Conservation (phyloP, 2,329 filamentous ascomycete species). For the Fusarium haematococcum region DNA sequence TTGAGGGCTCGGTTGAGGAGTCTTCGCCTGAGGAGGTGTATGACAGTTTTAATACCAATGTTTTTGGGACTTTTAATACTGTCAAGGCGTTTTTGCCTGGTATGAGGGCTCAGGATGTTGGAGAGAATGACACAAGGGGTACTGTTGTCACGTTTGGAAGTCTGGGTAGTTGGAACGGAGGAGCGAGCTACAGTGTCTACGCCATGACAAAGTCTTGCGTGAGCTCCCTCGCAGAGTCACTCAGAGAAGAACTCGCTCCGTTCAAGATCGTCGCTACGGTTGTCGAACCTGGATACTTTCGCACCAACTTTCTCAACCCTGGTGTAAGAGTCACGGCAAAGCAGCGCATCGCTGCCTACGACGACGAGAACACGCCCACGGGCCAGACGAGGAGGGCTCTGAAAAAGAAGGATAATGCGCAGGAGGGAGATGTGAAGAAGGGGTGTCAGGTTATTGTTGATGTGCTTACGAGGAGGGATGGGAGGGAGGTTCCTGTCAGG, state of each 20-base stretch:
- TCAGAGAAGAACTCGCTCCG: slow-evolving; percentile 56
- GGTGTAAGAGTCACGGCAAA: slow-evolving; percentile 43
- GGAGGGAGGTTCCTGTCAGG: slow-evolving; percentile 63
- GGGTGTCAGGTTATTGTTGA: slow-evolving; percentile 65
- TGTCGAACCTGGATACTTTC: slow-evolving; percentile 66
- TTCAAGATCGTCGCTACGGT: slow-evolving; percentile 58
- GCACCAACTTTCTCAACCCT: slow-evolving; percentile 60
- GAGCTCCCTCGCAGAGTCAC: slow-evolving; percentile 57
- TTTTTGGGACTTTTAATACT: slow-evolving; percentile 64
- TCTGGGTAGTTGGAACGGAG: slow-evolving; percentile 57
- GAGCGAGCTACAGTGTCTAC: slow-evolving; percentile 54
- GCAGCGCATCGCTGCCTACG: slow-evolving; percentile 50
- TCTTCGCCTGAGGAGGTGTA: slow-evolving; percentile 51
- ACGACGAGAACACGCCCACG: slow-evolving; percentile 45
- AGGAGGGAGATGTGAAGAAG: slow-evolving; percentile 68
- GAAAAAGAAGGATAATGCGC: slow-evolving; percentile 56
- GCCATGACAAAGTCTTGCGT: slow-evolving; percentile 60
- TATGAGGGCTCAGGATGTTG: slow-evolving; percentile 54
- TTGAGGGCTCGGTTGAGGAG: slow-evolving; percentile 58
- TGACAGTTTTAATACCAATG: slow-evolving; percentile 62
- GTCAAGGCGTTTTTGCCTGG: slow-evolving; percentile 61
- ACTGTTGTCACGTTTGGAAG: slow-evolving; percentile 60
- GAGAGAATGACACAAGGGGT: slow-evolving; percentile 38
- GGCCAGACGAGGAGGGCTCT: slow-evolving; percentile 47
- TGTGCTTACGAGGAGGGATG: slow-evolving; percentile 64